Evolutionary conservation across 352 stramenopile species (phyloP).

Genomic region (Lagenidium giganteum): DNA sequence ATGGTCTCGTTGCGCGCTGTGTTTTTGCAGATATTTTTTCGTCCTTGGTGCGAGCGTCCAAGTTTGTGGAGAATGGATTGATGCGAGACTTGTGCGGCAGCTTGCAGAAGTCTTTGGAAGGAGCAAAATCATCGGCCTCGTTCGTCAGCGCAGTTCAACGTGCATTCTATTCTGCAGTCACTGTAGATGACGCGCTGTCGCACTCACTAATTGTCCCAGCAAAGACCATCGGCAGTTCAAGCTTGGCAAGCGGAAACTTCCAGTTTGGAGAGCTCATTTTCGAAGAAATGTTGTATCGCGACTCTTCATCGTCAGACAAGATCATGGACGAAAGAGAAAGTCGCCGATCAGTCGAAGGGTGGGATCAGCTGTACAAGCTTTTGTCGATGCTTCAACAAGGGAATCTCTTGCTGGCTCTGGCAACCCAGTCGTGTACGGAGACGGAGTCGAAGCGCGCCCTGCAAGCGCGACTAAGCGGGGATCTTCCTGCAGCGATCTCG

Average conservation of each 20-base stretch:
- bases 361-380: conserved; percentile 76
- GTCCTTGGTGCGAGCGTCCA: conserved; percentile 27
- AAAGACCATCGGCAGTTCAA: conserved; percentile 39
- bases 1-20: conserved; percentile 32
- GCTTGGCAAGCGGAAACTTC: conserved; percentile 51
- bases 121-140: conserved; percentile 9
- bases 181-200: conserved; percentile 22
- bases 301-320: conserved; percentile 16
- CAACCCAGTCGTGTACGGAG: conserved; percentile 40
- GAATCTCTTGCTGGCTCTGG: conserved; percentile 56
- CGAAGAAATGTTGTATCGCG: conserved; percentile 51
- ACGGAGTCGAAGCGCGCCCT: conserved; percentile 56
- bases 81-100: conserved; percentile 1
- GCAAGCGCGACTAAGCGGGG: conserved; percentile 56
- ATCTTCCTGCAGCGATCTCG: conserved; percentile 59
- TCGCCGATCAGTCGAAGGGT: conserved; percentile 28
- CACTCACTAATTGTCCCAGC: conserved; percentile 29
- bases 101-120: neutral
- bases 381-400: conserved; percentile 57
- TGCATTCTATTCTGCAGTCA: conserved; percentile 44
- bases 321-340: conserved; percentile 1
- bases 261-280: conserved; percentile 56
- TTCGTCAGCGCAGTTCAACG: conserved; percentile 23
- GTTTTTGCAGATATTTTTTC: conserved; percentile 42
- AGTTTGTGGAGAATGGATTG: conserved; percentile 31